Base-by-base conservation (phyloP, 2,329 filamentous ascomycete species). In the Lizonia empirigonia region DNA sequence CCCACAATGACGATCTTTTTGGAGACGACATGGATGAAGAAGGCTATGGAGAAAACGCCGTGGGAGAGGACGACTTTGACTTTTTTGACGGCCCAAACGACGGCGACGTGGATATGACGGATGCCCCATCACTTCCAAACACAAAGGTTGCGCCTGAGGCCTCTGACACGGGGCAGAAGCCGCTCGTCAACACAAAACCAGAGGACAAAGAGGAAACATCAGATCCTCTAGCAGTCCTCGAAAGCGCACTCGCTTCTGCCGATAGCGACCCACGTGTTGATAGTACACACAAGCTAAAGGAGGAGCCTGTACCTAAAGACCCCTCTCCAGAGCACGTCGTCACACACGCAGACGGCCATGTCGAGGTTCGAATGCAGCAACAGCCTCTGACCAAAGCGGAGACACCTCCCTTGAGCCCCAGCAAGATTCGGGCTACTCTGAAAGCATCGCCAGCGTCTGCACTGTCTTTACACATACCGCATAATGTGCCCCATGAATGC, bases 11-110 rank as follows among this genome's bases (percentile, higher is more conserved):
- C 54, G 83, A 87, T 60, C 75, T 90, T 5, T 89, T 90, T 64
- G 63, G 56, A 36, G 87, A 89, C 45, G 87, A 89, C 46, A 78
- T 89, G 59, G 85, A 85, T 10, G 83, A 82, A 7, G 86, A 90
- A 58, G 82, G 87, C 59, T 90, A 90, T 71, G 85, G 81, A n/a
- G 83, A 85, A n/a, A 82, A 84, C 56, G 83, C 77, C n/a, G 78
- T 93, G n/a, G 91, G 87, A 1, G 90, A 94, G 60, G 89, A 85
- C 5, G 90, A 94, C 65, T 93, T 93, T 68, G 90, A 83, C 67
- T 93, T 92, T 70, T 93, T 93, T 60, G 89, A 93, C 62, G 85
- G 88, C 54, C 80, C 79, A 2, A 76, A 75, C 37, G 75, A 69
- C 33, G 71, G 69, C n/a, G 69, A 71, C 22, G 56, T 68, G 18